Percentiles rank a stretch among this genome's conserved stretches.
These are phyloP conservation scores for Tetragonia tetragonoides DNA, from an alignment of 148 eudicot genomes.

Conservation along the genomic window DNA sequence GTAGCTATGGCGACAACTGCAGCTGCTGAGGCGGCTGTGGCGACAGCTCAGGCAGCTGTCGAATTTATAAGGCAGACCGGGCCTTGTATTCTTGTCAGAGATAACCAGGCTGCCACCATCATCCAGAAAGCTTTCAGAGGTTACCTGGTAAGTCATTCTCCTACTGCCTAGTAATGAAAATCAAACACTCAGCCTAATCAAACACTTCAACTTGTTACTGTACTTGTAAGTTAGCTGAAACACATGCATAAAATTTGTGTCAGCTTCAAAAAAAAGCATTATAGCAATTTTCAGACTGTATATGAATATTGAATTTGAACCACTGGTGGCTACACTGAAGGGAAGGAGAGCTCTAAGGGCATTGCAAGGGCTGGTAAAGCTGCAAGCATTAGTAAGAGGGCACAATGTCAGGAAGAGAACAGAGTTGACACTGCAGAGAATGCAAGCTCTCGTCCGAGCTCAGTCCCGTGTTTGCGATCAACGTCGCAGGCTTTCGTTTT, in stretches of 20 bases:
- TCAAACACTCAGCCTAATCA: too few relatives aligned
- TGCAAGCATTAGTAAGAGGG: constrained; percentile 87
- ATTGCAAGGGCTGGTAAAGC: constrained; percentile 77
- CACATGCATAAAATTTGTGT: not conserved
- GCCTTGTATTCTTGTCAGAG: constrained; percentile 31
- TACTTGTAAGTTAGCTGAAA: too few relatives aligned
- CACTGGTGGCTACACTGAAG: constrained; percentile 27
- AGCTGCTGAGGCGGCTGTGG: constrained; percentile 73
- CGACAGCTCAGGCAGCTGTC: constrained; percentile 70
- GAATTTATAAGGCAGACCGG: constrained; percentile 50
- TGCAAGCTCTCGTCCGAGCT: constrained; percentile 71
- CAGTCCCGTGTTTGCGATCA: constrained; percentile 64
- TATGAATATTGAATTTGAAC: not conserved
- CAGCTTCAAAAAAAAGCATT: not conserved
- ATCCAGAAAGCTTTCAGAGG: constrained; percentile 78
- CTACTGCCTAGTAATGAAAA: too few relatives aligned
- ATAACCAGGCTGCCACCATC: constrained; percentile 49
- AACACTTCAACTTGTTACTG: too few relatives aligned
- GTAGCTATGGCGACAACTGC: constrained; percentile 67
- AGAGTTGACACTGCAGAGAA: constrained; percentile 59
- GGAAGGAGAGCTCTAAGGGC: constrained; percentile 82
- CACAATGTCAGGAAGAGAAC: constrained; percentile 77
- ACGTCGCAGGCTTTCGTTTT: constrained; percentile 55
- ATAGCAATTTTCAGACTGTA: not conserved
- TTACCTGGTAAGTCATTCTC: constrained; percentile 51